These are phyloP conservation scores for Creolimax fragrantissima DNA, from an alignment of 78 protist genomes.

Conservation along the genomic window DNA sequence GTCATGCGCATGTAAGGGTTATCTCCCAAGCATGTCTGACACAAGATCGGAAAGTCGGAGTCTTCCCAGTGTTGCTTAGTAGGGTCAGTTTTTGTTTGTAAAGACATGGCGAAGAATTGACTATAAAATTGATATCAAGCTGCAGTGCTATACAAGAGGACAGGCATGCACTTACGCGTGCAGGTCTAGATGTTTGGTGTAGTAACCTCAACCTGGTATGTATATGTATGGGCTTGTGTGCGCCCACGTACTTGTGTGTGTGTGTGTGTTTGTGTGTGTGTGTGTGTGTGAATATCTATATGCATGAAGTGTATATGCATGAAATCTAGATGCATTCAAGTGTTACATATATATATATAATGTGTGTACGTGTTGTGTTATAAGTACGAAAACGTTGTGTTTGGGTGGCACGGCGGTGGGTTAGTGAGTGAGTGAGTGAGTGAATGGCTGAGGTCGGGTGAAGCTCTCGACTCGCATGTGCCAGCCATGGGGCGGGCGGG, in stretches of 20 bases:
- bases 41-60: conserved; percentile 69
- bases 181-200: too few species aligned
- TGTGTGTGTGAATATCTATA: not conserved
- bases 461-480: too few species aligned
- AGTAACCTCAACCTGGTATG: rapidly evolving
- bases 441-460: too few species aligned
- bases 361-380: too few species aligned
- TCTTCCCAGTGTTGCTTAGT: conserved; percentile 11
- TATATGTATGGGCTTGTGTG: not conserved
- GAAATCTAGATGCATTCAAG: too few species aligned
- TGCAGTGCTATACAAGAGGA: not conserved
- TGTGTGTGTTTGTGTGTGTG: not conserved
- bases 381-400: too few species aligned
- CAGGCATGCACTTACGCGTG: not conserved
- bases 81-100: not conserved
- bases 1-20: conserved; percentile 79
- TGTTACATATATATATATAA: too few species aligned
- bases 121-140: not conserved
- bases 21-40: conserved; percentile 82
- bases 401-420: too few species aligned
- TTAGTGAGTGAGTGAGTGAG: too few species aligned
- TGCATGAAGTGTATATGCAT: not conserved
- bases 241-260: not conserved
- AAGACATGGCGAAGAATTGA: not conserved
- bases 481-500: too few species aligned